These are phyloP conservation scores for Potentilla sterilis DNA, from an alignment of 306 rosid genomes.

Conservation along the genomic window DNA sequence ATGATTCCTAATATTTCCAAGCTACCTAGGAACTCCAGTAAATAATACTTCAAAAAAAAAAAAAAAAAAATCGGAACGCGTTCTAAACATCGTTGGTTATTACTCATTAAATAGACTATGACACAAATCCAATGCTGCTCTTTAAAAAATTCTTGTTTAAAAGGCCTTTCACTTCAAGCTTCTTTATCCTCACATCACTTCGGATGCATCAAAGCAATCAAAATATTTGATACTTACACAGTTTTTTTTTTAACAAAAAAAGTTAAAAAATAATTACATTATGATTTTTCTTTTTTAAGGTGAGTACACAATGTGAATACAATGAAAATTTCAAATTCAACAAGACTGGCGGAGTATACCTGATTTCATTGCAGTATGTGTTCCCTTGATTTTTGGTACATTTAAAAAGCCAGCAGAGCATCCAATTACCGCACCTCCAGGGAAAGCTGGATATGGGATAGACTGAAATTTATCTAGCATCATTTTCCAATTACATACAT, in stretches of 20 bases:
- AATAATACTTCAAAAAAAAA: no score
- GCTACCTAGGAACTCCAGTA: no score
- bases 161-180: background rate
- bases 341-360: conserved; percentile 38
- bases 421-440: conserved; percentile 95
- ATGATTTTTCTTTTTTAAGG: background rate
- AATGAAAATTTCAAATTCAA: conserved; percentile 2
- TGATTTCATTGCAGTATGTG: conserved; percentile 97
- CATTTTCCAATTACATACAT: conserved; percentile 48
- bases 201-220: background rate
- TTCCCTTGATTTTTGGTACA: conserved; percentile 95
- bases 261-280: background rate
- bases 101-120: background rate
- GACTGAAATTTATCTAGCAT: conserved; percentile 85
- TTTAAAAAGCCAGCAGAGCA: conserved; percentile 95
- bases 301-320: conserved; percentile 10
- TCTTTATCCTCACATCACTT: background rate
- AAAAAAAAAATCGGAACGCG: no score
- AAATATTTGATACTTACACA: background rate
- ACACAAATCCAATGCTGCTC: background rate
- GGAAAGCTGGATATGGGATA: conserved; percentile 98
- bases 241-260: background rate
- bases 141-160: background rate
- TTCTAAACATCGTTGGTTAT: no score
- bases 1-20: no score